Evolutionary conservation across 169 alveolate species (phyloP).

Genomic region (Babesia bigemina): DNA sequence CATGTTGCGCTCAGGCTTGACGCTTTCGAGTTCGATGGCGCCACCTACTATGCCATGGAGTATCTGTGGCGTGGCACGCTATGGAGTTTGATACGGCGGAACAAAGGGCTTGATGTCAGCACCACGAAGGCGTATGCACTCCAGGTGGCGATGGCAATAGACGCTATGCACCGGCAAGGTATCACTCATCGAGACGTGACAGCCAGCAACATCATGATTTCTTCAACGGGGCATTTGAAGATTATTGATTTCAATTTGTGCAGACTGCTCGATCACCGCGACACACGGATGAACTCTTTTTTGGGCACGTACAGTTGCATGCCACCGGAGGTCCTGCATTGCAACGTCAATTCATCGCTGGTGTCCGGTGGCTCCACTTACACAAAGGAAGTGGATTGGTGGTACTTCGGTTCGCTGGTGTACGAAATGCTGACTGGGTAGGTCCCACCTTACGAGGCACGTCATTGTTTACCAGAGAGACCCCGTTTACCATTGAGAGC

Average conservation of each 20-base stretch:
- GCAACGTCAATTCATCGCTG: not conserved
- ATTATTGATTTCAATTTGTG: constrained; percentile 30
- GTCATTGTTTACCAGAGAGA: constrained; percentile 3
- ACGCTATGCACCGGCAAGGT: constrained; percentile 12
- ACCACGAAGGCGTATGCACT: constrained; percentile 6
- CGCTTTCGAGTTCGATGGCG: constrained; percentile 31
- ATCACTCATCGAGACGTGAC: constrained; percentile 38
- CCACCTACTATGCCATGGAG: constrained; percentile 31
- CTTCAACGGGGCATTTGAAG: constrained; percentile 8
- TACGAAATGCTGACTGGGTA: constrained; percentile 52
- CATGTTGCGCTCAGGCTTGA: constrained; percentile 19
- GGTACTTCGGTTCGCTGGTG: constrained; percentile 33
- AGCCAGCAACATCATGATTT: constrained; percentile 31
- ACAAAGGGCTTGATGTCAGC: not conserved
- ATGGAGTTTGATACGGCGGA: constrained; percentile 8
- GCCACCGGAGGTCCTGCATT: constrained; percentile 43
- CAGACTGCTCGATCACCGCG: not conserved
- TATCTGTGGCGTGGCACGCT: constrained; percentile 45
- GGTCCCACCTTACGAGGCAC: not conserved
- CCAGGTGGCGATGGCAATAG: constrained; percentile 35
- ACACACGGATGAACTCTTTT: constrained; percentile 32
- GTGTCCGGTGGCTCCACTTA: not conserved
- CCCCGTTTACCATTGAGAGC: not conserved
- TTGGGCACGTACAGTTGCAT: constrained; percentile 30
- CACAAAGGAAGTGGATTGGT: constrained; percentile 32